Conservation (phyloP, 202 grass and related monocot genomes). For the Carex sylvatica region DNA sequence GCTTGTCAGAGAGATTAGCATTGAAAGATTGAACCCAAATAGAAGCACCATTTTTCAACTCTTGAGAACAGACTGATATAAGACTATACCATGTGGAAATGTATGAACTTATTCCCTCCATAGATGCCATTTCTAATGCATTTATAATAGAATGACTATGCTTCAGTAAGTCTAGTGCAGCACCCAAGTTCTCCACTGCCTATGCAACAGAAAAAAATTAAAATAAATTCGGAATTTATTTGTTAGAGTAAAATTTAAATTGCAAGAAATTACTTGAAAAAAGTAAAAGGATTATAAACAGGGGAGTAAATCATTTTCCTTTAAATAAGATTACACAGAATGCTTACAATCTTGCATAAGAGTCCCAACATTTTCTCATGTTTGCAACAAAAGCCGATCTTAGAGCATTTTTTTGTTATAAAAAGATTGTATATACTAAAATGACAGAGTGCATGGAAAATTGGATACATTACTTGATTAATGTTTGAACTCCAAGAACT, state of each 20-base stretch:
- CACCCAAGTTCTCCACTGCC: constrained; percentile 14
- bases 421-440: background rate
- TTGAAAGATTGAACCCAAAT: constrained; percentile 26
- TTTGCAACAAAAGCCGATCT: background rate
- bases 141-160: constrained; percentile 12
- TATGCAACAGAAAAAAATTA: background rate
- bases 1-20: constrained; percentile 12
- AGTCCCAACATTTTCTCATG: background rate
- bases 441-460: background rate
- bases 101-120: constrained; percentile 27
- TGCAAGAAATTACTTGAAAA: background rate
- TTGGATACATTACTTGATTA: background rate
- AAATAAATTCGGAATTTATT: background rate
- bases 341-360: background rate
- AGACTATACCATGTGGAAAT: constrained; percentile 28
- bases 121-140: constrained; percentile 27
- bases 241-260: background rate
- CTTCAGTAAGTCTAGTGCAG: constrained; percentile 25
- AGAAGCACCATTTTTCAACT: constrained; percentile 33
- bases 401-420: background rate
- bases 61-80: constrained; percentile 23
- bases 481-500: background rate
- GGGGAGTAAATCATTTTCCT: background rate
- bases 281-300: background rate
- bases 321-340: background rate